Evolutionary conservation across 371 early-diverging fungal species (phyloP).

Genomic region (Massospora cicadina): DNA sequence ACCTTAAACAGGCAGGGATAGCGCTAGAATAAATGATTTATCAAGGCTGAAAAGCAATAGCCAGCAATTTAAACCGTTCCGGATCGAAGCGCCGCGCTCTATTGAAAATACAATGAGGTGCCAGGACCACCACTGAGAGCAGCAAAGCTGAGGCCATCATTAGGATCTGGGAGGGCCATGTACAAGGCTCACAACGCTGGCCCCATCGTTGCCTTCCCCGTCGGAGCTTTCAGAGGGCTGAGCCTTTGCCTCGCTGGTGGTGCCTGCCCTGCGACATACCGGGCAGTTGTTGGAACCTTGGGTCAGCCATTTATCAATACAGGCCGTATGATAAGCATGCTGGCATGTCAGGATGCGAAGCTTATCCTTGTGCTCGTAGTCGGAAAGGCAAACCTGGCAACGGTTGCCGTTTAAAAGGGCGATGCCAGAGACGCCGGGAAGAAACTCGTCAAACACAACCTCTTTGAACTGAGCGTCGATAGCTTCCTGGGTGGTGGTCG

Average conservation of each 20-base stretch:
- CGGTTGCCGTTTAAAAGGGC: conserved; percentile 17
- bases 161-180: background rate
- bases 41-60: background rate
- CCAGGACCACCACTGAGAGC: background rate
- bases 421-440: conserved; percentile 17
- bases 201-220: background rate
- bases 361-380: conserved; percentile 53
- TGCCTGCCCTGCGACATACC: conserved; percentile 18
- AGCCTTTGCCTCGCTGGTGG: background rate
- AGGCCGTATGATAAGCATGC: conserved; percentile 81
- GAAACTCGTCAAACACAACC: conserved; percentile 17
- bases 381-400: conserved; percentile 64
- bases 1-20: background rate
- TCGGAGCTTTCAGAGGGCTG: background rate
- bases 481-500: conserved; percentile 26
- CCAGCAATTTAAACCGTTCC: background rate
- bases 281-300: conserved; percentile 27
- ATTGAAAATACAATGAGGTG: background rate
- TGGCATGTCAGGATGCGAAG: conserved; percentile 67
- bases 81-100: background rate
- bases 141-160: too few relatives aligned
- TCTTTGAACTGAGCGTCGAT: conserved; percentile 25
- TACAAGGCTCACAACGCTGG: background rate
- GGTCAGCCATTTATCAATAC: conserved; percentile 58
- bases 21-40: background rate